Conservation (phyloP, 2,329 filamentous ascomycete species). For the Pseudocercospora ulei region DNA sequence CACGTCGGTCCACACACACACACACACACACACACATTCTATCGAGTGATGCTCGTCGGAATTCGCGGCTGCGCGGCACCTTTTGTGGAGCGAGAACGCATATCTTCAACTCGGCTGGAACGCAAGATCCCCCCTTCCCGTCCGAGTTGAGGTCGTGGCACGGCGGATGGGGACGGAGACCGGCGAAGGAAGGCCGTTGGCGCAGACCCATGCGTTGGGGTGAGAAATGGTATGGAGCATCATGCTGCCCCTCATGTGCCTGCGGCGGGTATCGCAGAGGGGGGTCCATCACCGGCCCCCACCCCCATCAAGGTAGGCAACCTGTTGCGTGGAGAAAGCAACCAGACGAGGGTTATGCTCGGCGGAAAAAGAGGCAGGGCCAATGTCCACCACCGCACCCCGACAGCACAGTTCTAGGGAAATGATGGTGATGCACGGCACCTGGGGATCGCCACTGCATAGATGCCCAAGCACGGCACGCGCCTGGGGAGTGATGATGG, state of each 20-base stretch:
- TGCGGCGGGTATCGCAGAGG: too few relatives aligned
- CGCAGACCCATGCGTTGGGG: constrained; percentile 1
- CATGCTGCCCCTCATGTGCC: constrained; percentile 2
- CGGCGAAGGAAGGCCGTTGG: constrained; percentile 6
- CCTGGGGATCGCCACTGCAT: constrained; percentile 15
- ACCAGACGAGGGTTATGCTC: background rate
- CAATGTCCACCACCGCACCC: constrained; percentile 2
- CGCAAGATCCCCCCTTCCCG: constrained; percentile 15
- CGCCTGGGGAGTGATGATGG: too few relatives aligned
- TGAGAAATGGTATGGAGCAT: constrained; percentile 1
- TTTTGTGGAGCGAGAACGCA: constrained; percentile 4
- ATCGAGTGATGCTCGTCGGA: too few relatives aligned
- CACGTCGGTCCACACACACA: too few relatives aligned
- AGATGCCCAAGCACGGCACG: constrained; percentile 9
- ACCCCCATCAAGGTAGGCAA: background rate
- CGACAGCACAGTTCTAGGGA: background rate
- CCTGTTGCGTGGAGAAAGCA: background rate
- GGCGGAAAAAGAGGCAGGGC: background rate
- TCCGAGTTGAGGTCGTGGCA: constrained; percentile 18
- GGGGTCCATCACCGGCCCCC: too few relatives aligned
- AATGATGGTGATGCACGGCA: constrained; percentile 11
- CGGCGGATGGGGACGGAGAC: constrained; percentile 11
- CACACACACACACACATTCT: too few relatives aligned
- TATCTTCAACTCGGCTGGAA: constrained; percentile 13
- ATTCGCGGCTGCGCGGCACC: constrained; percentile 8